Evolutionary conservation across 2,329 filamentous ascomycete genomes (phyloP).

Genomic region (Hypoxylon sp.): DNA sequence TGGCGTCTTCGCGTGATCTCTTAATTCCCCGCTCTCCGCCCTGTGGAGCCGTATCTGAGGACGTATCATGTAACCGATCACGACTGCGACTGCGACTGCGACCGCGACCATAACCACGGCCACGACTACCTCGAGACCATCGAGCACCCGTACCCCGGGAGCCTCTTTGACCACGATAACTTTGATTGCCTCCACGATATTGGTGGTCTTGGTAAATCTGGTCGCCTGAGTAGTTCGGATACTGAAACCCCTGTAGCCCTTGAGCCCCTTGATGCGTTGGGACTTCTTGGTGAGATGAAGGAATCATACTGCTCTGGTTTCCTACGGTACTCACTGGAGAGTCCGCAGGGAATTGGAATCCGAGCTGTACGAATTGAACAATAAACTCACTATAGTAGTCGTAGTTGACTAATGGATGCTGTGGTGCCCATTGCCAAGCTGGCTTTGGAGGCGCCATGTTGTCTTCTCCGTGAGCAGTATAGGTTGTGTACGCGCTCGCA

Average conservation of each 20-base stretch:
- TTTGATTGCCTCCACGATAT: neutral
- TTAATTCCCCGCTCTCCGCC: conserved; percentile 3
- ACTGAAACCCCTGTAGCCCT: neutral
- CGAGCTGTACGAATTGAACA: conserved; percentile 1
- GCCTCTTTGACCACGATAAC: neutral
- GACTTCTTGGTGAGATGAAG: neutral
- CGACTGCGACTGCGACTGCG: neutral
- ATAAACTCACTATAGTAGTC: conserved; percentile 35
- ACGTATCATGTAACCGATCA: neutral
- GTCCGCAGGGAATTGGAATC: neutral
- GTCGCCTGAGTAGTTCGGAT: neutral
- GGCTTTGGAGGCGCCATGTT: too few species aligned
- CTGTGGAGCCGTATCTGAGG: neutral
- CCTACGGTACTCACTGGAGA: neutral
- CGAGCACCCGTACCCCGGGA: neutral
- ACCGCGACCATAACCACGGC: neutral
- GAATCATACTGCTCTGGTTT: neutral
- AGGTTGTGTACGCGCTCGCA: neutral
- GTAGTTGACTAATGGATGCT: conserved; percentile 9
- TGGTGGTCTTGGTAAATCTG: neutral
- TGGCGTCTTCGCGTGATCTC: conserved; percentile 1
- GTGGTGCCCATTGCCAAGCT: neutral
- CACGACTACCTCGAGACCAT: neutral
- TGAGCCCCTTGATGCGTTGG: neutral
- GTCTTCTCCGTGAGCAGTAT: neutral